Base-by-base conservation (phyloP, 148 eudicot genomes). In the Rheum nobile region DNA sequence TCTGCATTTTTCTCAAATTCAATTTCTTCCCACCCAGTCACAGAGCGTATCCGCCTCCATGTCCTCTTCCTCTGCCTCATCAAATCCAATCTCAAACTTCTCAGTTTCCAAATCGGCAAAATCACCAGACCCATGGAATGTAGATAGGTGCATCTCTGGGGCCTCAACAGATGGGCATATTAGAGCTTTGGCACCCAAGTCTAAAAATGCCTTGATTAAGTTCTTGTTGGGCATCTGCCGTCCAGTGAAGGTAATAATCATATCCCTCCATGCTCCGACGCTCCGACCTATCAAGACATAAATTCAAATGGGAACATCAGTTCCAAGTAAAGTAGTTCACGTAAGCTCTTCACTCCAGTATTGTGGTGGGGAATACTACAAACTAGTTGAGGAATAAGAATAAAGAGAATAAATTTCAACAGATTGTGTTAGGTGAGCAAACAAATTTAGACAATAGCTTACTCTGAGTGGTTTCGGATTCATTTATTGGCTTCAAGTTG, bases 21-120 rank as follows among this genome's bases (percentile, higher is more conserved):
- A 34, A 88, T 88, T 61, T 95, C 98, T 79, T 95, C 99, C 99
- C n/a, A n/a, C n/a, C n/a, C 99, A 95, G 68, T 95, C 99, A 42
- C 99, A 91, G 57, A 72, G 73, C 21, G 98, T 91, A 44, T 69
- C 69, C 61, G 93, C 90, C 72, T 71, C 73, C 38, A 65, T 32
- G 70, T 65, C 70, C n/a, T 71, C 73, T 39, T 71, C 73, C 21
- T 87, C 94, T 6, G 71, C 69, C 26, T 88, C 90, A 5, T 90
- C 98, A 67, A 84, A 96, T 24, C 95, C 97, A 61, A 95, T 88
- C 83, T 95, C 99, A 83, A 95, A 95, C 74, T 86, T 90, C 26
- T 96, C 97, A 28, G 88, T 90, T 72, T 85, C 97, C 41, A 85
- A 57, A 48, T 72, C 89, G 41, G 79, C 84, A 31, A 82, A 89